Evolutionary conservation across 305 asterid species (phyloP), one percentile per base, ranked within the genome.

Genomic region (Fraxinus nigra): DNA sequence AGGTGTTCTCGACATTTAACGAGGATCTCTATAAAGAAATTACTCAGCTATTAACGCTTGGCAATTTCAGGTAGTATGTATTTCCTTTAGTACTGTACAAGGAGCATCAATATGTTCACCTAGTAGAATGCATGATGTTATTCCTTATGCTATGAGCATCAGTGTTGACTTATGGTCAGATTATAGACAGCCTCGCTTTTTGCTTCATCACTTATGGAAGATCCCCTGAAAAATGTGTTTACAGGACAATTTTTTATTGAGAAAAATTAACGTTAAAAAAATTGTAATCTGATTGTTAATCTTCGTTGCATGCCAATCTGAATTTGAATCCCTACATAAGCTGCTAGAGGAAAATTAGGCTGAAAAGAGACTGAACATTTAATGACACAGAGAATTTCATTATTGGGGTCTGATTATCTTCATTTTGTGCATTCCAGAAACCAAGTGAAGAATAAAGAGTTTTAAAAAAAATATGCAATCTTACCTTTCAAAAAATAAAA

Each of bases 1-100:
- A 92, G 89, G 97, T 93, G 85, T 93, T 93, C 78, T 91, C 97
- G 28, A 90, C 97, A 65, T 93, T 93, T 79, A 93, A 93, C 74
- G 97, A 93, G 80, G 97, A 92, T 85, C 86, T 93, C 14, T 93
- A 87, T 84, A 93, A 93, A 85, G 97, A 93, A 86, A 93, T 93
- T 51, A 93, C 97, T 35, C 97, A 93, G 87, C 92, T 93, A n/a
- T 79, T 93, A 74, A 93, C 97, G 22, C 94, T 93, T 80, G 78
- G 80, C 81, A 93, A 93, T 87, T 93, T 93, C 93, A 93, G 97
- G 97, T 92, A 91, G 48, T 69, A 63, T 59, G 46, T 67, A 72
- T 78, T 80, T 77, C 77, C 81, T 63, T 79, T 78, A 32, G 80
- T 80, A 11, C 2, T 38, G 77, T 81, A 33, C 76, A 82, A 81